A percentile compares a stretch with the other conserved stretches of the same genome.
These are phyloP conservation scores for Phytophthora pisi DNA, from an alignment of 352 stramenopile genomes.

Conservation along the genomic window DNA sequence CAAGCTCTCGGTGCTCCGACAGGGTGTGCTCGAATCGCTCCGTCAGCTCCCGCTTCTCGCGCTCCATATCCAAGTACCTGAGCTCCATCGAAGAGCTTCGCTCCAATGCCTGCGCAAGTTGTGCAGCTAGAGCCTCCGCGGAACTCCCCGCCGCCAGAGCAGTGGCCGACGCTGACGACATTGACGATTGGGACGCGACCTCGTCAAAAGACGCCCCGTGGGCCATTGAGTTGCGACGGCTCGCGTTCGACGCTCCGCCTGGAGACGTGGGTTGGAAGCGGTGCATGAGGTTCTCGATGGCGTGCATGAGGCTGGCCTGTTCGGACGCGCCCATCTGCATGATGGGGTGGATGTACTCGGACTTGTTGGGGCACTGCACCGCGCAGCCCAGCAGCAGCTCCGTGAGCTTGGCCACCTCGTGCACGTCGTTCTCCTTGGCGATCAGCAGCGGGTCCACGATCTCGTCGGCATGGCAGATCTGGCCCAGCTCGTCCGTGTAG, in stretches of 20 bases:
- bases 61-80: conserved; percentile 77
- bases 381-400: conserved; percentile 80
- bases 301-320: conserved; percentile 85
- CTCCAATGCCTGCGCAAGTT: conserved; percentile 70
- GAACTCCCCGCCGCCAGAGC: conserved; percentile 43
- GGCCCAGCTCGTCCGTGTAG: conserved; percentile 82
- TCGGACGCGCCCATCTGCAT: conserved; percentile 81
- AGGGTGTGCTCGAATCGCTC: conserved; percentile 71
- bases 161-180: conserved; percentile 30
- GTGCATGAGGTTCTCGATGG: conserved; percentile 86
- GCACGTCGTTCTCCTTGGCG: conserved; percentile 70
- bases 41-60: conserved; percentile 75
- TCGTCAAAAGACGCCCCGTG: conserved; percentile 62
- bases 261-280: conserved; percentile 74
- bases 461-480: conserved; percentile 72
- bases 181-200: conserved; percentile 41
- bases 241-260: conserved; percentile 27
- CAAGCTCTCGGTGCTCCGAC: conserved; percentile 53
- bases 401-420: conserved; percentile 73
- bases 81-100: conserved; percentile 75
- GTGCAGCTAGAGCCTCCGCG: conserved; percentile 50
- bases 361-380: conserved; percentile 79
- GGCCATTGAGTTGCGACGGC: conserved; percentile 34
- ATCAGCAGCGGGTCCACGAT: conserved; percentile 72
- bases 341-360: conserved; percentile 87